Percentiles rank a stretch among this genome's conserved stretches.
These are phyloP conservation scores for Ogataea zsoltii DNA, from an alignment of 805 yeast species.

Conservation along the genomic window DNA sequence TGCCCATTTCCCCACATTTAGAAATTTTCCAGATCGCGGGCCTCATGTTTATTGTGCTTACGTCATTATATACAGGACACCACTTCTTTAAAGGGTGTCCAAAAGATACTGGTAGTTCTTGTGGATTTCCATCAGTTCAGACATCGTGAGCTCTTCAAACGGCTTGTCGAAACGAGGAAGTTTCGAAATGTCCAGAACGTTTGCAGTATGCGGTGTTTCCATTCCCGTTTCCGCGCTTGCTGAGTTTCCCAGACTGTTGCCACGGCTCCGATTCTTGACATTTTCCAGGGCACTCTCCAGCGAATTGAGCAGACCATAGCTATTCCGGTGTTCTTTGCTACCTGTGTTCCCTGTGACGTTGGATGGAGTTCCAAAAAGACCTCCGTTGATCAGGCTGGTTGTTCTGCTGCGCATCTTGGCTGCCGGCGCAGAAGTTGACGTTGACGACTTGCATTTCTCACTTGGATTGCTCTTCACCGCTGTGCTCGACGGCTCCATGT, in stretches of 20 bases:
- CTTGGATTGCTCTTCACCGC: not conserved
- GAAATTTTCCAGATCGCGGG: not conserved
- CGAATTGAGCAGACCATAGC: constrained; percentile 26
- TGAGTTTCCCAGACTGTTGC: constrained; percentile 24
- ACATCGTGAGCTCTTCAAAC: constrained; percentile 32
- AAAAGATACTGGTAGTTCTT: constrained; percentile 30
- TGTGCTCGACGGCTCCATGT: constrained; percentile 8
- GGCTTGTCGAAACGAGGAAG: constrained; percentile 24
- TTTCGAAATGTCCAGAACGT: constrained; percentile 11
- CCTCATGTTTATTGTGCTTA: not conserved
- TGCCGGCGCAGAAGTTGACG: constrained; percentile 6
- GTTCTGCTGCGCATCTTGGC: constrained; percentile 33
- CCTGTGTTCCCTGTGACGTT: not conserved
- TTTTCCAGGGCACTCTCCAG: constrained; percentile 36
- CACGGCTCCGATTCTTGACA: constrained; percentile 34
- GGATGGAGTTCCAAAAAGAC: constrained; percentile 5
- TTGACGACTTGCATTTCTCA: constrained; percentile 2
- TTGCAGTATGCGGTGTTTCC: too few relatives aligned
- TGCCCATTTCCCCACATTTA: not conserved
- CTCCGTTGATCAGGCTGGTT: constrained; percentile 30
- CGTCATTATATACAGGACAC: not conserved
- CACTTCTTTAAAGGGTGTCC: constrained; percentile 1
- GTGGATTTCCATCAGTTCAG: constrained; percentile 31
- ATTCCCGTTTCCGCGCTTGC: constrained; percentile 2
- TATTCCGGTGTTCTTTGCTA: constrained; percentile 19